phyloP scores from a whole-genome alignment of 129 eudicot species.

The Oenanthe sinensis region DNA sequence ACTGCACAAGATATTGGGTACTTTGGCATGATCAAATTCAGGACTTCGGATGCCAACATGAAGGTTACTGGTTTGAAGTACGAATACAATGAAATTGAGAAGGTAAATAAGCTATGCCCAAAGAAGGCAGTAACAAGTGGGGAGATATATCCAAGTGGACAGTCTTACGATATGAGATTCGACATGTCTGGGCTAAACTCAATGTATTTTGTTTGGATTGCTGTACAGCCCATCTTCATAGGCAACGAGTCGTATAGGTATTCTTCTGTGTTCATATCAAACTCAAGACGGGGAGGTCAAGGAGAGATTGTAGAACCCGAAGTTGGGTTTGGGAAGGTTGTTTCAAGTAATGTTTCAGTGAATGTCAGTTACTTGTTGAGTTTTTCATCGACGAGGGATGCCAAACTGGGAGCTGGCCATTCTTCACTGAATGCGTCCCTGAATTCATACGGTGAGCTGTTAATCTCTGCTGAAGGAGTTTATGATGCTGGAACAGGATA shows the following conservation, averaged over 20 bases:
- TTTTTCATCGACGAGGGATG: constrained; percentile 5
- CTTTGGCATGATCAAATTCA: constrained; percentile 29
- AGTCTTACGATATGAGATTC: constrained; percentile 43
- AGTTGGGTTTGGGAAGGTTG: constrained; percentile 5
- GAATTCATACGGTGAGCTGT: constrained; percentile 8
- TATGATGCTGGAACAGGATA: constrained; percentile 46
- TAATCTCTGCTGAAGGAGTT: constrained; percentile 64
- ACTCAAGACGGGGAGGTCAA: background rate
- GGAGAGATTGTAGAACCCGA: background rate
- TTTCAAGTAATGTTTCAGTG: background rate
- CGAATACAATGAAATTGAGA: constrained; percentile 43
- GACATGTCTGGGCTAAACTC: constrained; percentile 33
- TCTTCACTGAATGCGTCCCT: constrained; percentile 19
- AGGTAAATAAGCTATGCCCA: constrained; percentile 36
- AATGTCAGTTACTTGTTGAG: constrained; percentile 45
- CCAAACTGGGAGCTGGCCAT: constrained; percentile 11
- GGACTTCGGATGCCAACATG: constrained; percentile 19
- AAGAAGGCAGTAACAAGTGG: constrained; percentile 20
- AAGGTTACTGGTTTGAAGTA: constrained; percentile 37
- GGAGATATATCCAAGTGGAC: constrained; percentile 28
- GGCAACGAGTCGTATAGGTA: constrained; percentile 24
- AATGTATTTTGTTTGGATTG: constrained; percentile 30
- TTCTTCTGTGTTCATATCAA: background rate
- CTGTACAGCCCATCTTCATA: constrained; percentile 34
- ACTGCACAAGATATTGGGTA: constrained; percentile 27